Conservation (phyloP, 2,329 filamentous ascomycete species). For the Aspergillus neoniger region DNA sequence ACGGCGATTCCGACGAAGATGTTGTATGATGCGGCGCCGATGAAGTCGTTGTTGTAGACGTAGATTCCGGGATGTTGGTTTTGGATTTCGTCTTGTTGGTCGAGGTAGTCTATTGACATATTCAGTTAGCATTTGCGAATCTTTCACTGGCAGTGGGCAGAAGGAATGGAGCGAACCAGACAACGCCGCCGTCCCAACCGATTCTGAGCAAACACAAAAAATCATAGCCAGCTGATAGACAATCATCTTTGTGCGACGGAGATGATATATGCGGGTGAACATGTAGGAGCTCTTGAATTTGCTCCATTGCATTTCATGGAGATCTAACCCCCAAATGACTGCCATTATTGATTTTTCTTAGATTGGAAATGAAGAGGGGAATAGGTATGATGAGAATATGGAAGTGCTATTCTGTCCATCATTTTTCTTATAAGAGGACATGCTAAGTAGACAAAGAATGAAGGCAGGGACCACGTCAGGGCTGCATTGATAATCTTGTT, state of each 20-base stretch:
- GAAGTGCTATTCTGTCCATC: neutral
- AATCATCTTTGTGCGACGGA: slow-evolving; percentile 60
- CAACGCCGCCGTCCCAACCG: slow-evolving; percentile 57
- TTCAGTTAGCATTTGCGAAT: neutral
- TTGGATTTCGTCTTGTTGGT: slow-evolving; percentile 54
- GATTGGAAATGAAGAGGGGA: neutral
- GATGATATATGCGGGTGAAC: slow-evolving; percentile 58
- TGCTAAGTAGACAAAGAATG: neutral
- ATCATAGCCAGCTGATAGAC: slow-evolving; percentile 64
- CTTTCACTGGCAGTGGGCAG: neutral
- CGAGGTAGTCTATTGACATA: slow-evolving; percentile 51
- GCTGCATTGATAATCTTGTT: slow-evolving; percentile 1
- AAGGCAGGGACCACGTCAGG: neutral
- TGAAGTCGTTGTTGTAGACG: slow-evolving; percentile 58
- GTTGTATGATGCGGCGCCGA: slow-evolving; percentile 59
- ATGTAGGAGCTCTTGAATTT: slow-evolving; percentile 62
- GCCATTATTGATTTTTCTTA: slow-evolving; percentile 32
- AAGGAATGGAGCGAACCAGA: slow-evolving; percentile 45
- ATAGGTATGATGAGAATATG: too few relatives aligned
- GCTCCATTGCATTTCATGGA: slow-evolving; percentile 59
- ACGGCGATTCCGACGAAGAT: slow-evolving; percentile 61
- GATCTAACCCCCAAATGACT: slow-evolving; percentile 60
- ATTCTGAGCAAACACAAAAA: slow-evolving; percentile 58
- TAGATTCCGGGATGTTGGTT: slow-evolving; percentile 41
- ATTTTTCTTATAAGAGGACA: neutral